Conservation (phyloP, 2,329 filamentous ascomycete species). For the Diaporthe ampelina region DNA sequence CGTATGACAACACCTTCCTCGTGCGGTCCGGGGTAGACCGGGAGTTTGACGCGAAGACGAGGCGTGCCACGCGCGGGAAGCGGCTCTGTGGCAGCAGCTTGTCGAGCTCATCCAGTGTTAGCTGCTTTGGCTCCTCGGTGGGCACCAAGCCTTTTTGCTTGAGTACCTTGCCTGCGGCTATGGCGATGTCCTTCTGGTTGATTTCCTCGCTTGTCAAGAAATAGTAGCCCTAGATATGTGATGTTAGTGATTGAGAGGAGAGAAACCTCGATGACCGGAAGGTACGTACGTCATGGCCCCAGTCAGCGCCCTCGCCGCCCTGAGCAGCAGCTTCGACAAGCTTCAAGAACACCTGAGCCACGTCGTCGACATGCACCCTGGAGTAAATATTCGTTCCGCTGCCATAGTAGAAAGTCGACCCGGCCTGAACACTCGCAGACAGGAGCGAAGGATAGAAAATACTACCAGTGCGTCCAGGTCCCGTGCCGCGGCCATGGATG, state of each 20-base stretch:
- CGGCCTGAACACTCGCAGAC: neutral
- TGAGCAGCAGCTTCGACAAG: neutral
- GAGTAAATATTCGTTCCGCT: neutral
- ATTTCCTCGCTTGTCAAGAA: constrained; percentile 1
- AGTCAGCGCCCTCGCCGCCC: neutral
- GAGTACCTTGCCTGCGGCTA: neutral
- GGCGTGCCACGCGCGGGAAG: neutral
- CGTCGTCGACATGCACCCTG: neutral
- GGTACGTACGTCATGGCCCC: constrained; percentile 5
- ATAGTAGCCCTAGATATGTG: constrained; percentile 6
- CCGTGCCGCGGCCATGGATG: neutral
- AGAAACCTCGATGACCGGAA: neutral
- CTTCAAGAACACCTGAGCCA: neutral
- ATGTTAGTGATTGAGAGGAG: neutral
- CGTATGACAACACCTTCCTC: neutral
- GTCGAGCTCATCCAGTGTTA: neutral
- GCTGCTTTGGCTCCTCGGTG: neutral
- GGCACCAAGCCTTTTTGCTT: neutral
- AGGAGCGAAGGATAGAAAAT: neutral
- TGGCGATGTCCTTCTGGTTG: neutral
- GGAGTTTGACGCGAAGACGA: neutral
- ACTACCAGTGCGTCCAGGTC: neutral
- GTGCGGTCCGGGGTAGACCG: constrained; percentile 9
- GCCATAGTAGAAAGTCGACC: neutral
- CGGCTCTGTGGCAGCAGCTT: neutral